Conservation (phyloP, 2,329 filamentous ascomycete species). For the Rasamsonia emersonii region DNA sequence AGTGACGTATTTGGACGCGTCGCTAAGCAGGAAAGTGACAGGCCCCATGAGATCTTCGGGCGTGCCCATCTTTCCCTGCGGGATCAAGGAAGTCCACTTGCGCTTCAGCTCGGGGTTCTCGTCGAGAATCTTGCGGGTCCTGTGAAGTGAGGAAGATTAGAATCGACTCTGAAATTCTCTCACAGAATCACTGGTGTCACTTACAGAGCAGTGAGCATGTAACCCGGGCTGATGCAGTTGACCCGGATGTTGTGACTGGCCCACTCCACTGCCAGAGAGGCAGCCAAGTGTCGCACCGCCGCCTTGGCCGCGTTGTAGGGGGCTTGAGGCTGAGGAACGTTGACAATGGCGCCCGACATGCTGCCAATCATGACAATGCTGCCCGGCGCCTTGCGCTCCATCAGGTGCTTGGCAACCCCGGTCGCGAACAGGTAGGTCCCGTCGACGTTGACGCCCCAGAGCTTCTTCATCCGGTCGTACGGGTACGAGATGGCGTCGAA, state of each 20-base stretch:
- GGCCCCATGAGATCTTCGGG: slow-evolving; percentile 91
- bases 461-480: slow-evolving; percentile 80
- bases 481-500: slow-evolving; percentile 88
- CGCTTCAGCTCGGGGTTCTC: slow-evolving; percentile 84
- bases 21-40: slow-evolving; percentile 75
- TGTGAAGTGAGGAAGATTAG: too few relatives aligned
- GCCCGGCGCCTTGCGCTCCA: slow-evolving; percentile 67
- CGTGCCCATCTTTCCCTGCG: slow-evolving; percentile 84
- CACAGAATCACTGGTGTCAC: slow-evolving; percentile 28
- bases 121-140: slow-evolving; percentile 86
- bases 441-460: slow-evolving; percentile 90
- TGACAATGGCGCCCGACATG: slow-evolving; percentile 91
- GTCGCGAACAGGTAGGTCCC: slow-evolving; percentile 86
- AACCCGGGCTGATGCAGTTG: slow-evolving; percentile 91
- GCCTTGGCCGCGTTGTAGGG: slow-evolving; percentile 94
- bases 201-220: slow-evolving; percentile 92
- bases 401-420: slow-evolving; percentile 76
- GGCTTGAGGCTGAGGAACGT: slow-evolving; percentile 86
- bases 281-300: slow-evolving; percentile 77
- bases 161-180: too few relatives aligned
- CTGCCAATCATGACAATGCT: slow-evolving; percentile 92
- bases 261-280: slow-evolving; percentile 90
- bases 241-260: slow-evolving; percentile 78
- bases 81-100: slow-evolving; percentile 88
- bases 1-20: slow-evolving; percentile 66